These are phyloP conservation scores for Hygrophoropsis aurantiaca DNA, from an alignment of 768 basidiomycete genomes.

Conservation along the genomic window DNA sequence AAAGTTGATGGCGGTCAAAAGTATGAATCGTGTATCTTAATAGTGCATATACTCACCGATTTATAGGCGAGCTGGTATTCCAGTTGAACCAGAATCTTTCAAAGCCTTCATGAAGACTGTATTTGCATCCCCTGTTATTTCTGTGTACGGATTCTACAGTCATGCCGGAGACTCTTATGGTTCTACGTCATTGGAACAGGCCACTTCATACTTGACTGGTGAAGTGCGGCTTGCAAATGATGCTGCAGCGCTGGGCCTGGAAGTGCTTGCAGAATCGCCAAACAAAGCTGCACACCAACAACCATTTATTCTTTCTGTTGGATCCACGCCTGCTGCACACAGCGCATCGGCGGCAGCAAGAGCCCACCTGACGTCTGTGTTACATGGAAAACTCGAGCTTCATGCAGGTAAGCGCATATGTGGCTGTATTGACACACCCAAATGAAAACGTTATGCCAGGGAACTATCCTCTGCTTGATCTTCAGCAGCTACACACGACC, in stretches of 20 bases:
- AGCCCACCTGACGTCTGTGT: slow-evolving; percentile 40
- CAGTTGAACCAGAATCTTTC: slow-evolving; percentile 53
- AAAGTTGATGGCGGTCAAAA: slow-evolving; percentile 78
- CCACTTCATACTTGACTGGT: slow-evolving; percentile 60
- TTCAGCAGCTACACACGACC: slow-evolving; percentile 79
- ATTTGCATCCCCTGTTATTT: slow-evolving; percentile 53
- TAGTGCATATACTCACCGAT: slow-evolving; percentile 11
- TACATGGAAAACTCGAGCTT: slow-evolving; percentile 69
- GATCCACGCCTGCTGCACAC: slow-evolving; percentile 88
- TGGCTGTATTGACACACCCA: neutral
- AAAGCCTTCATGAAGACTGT: slow-evolving; percentile 51
- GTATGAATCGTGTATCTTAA: slow-evolving; percentile 40
- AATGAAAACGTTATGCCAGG: slow-evolving; percentile 35
- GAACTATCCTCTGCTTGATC: slow-evolving; percentile 81
- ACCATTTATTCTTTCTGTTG: slow-evolving; percentile 74
- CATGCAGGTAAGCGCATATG: slow-evolving; percentile 59
- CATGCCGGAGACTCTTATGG: slow-evolving; percentile 79
- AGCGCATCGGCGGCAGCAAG: slow-evolving; percentile 59
- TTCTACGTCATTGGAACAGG: slow-evolving; percentile 66
- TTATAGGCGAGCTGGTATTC: slow-evolving; percentile 71
- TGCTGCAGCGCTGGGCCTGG: slow-evolving; percentile 57
- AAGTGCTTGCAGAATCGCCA: slow-evolving; percentile 40
- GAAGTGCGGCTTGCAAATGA: slow-evolving; percentile 73
- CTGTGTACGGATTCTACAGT: slow-evolving; percentile 81
- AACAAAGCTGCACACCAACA: slow-evolving; percentile 33